Percentiles rank a stretch among this genome's conserved stretches.
Evolutionary conservation across 1,284 basidiomycete genomes (phyloP).

Genomic region (Sanghuangporus sanghuang): DNA sequence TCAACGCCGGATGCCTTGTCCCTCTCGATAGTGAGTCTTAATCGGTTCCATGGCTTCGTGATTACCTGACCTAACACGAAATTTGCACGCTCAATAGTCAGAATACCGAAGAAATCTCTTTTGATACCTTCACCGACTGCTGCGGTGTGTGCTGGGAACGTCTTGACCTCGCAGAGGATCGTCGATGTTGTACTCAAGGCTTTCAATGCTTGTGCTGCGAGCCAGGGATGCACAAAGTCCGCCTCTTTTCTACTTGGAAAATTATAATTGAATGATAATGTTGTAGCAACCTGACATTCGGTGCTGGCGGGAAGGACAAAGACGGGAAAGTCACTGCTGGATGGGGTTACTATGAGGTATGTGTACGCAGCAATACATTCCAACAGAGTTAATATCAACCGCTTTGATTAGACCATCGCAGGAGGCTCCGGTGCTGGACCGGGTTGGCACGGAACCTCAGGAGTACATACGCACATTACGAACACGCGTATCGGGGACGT

Average conservation of each 20-base stretch:
- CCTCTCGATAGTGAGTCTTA: slow-evolving; percentile 59
- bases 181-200: slow-evolving; percentile 94
- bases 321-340: slow-evolving; percentile 74
- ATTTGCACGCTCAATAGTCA: slow-evolving; percentile 42
- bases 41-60: slow-evolving; percentile 1
- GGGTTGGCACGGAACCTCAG: slow-evolving; percentile 85
- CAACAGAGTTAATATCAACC: neutral
- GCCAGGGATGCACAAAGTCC: slow-evolving; percentile 90
- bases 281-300: slow-evolving; percentile 85
- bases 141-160: slow-evolving; percentile 92
- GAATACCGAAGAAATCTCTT: slow-evolving; percentile 77
- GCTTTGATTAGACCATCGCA: slow-evolving; percentile 67
- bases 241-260: slow-evolving; percentile 21
- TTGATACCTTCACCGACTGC: slow-evolving; percentile 82
- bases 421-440: slow-evolving; percentile 93
- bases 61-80: neutral
- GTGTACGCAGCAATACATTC: slow-evolving; percentile 11
- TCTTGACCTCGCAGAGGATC: slow-evolving; percentile 88
- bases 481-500: slow-evolving; percentile 93
- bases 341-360: slow-evolving; percentile 93
- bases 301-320: slow-evolving; percentile 80
- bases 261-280: slow-evolving; percentile 6
- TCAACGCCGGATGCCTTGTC: slow-evolving; percentile 90
- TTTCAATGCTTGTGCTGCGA: slow-evolving; percentile 89
- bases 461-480: slow-evolving; percentile 88